Base-by-base conservation (phyloP, 768 basidiomycete species). In the Lentinula sp. region DNA sequence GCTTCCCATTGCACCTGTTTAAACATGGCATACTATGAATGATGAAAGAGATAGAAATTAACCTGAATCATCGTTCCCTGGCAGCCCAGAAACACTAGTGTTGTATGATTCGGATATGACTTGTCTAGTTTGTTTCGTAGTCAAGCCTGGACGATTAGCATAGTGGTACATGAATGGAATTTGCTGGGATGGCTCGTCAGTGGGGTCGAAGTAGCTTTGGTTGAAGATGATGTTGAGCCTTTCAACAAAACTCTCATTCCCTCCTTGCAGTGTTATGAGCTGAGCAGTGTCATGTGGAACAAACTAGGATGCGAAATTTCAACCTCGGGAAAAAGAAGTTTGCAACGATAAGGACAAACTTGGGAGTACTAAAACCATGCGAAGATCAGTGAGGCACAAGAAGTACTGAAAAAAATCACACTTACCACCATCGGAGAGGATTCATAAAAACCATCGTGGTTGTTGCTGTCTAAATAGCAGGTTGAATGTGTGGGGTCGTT, bases 161-260 rank as follows among this genome's bases (percentile, higher is more conserved):
- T 87, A 87, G 71, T 87, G 85, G 65, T 86, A 86, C 85, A 86
- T 86, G 69, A 79, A 85, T 0, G 85, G 85, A 65, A 87, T 86
- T 64, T 86, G 84, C 64, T 85, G 84, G 2, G 85, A 85, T 0
- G 85, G 85, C 65, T 87, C 86, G 66, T 87, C 77, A 8, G 85
- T 85, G 0, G 77, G 74, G 61, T 86, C 85, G 63, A 86, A 86
- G 69, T 85, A 87, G 43, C 75, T 74, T 80, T 86, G 54, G 45
- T 81, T 77, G 63, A 86, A 83, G 53, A 86, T 82, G 66, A 82
- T 83, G 66, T 88, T 70, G 41, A 87, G 71, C 41, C 86, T 72
- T 1, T 76, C 70, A 50, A 85, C 74, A 68, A 88, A 88, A 45
- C 76, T 77, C 18, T 79, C 71, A 10, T 69, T 65, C 1, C 86